Evolutionary conservation across 768 basidiomycete species (phyloP), one percentile per base, ranked within the genome.

Genomic region (Krasilnikovozyma curviuscula): DNA sequence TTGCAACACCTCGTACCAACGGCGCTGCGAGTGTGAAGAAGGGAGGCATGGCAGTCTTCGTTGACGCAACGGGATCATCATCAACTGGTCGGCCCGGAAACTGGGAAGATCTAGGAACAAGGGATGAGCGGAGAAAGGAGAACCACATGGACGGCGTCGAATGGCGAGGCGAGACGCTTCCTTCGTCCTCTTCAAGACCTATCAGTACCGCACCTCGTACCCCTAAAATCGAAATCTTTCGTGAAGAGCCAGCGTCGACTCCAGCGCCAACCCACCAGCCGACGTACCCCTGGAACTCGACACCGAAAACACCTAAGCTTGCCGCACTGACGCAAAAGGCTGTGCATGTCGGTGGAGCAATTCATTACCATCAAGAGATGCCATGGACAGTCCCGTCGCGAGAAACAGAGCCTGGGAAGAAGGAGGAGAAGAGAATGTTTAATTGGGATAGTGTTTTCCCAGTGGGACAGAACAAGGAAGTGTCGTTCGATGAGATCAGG

Each of bases 381-480:
- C 53, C 57, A 14, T 64, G 62, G 61, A 53, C 59, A 18, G 57
- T 57, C 18, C 60, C 62, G 7, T 54, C 53, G 12, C 60, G 59
- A 40, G 62, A 62, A n/a, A 44, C 49, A 18, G 57, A 59, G n/a
- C 54, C 60, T 3, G 56, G 54, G 21, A 53, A 61, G 13, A 61
- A 65, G 50, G 47, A 58, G 3, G 63, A 66, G 45, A 43, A 57
- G 35, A 43, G 65, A 48, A 62, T 62, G 57, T 64, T 65, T 48
- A 58, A 59, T 35, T 66, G 65, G 63, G 53, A 86, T 13, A 81
- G 78, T 57, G 63, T 65, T 10, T 83, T 78, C n/a, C 73, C 75
- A 28, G 77, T 42, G 72, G 76, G 2, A 69, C 74, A 1, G 88
- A 95, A 62, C 91, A 81, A n/a, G n/a, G n/a, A n/a, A n/a, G n/a